Evolutionary conservation across 768 basidiomycete genomes (phyloP).

Genomic region (Podaxis rugospora): DNA sequence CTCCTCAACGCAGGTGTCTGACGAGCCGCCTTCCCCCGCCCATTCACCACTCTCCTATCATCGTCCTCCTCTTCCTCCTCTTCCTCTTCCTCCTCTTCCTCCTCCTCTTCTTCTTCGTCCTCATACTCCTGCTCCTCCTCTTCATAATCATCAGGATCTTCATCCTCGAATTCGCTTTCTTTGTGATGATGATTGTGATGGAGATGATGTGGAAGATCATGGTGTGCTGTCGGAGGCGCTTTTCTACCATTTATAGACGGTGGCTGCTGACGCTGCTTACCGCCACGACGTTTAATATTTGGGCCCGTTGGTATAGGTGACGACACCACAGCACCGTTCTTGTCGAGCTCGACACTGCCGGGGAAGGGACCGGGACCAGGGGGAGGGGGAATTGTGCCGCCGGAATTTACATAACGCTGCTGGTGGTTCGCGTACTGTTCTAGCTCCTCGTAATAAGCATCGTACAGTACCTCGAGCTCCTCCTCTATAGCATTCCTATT

Average conservation of each 20-base stretch:
- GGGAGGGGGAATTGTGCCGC: constrained; percentile 85
- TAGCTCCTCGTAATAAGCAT: constrained; percentile 99
- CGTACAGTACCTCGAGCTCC: constrained; percentile 99
- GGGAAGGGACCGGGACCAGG: constrained; percentile 98
- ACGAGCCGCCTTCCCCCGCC: constrained; percentile 28
- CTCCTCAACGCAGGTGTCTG: constrained; percentile 14
- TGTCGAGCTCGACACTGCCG: constrained; percentile 94
- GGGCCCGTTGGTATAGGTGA: constrained; percentile 19
- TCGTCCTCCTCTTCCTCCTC: constrained; percentile 58
- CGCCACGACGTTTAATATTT: constrained; percentile 17
- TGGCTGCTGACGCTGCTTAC: constrained; percentile 19
- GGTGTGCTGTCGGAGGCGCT: constrained; percentile 15
- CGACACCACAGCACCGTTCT: constrained; percentile 58
- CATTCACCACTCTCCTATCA: constrained; percentile 36
- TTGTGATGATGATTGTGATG: constrained; percentile 40
- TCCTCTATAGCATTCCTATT: constrained; percentile 94
- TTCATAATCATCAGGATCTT: constrained; percentile 48
- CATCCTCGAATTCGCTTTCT: constrained; percentile 67
- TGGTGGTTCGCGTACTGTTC: constrained; percentile 98
- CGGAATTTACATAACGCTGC: constrained; percentile 90
- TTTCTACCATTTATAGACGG: constrained; percentile 15
- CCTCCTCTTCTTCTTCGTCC: constrained; percentile 43
- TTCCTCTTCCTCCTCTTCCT: constrained; percentile 47
- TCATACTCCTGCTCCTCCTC: constrained; percentile 36
- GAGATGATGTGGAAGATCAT: constrained; percentile 29